Conservation (phyloP, 257 asterid species). For the Rhazya stricta region DNA sequence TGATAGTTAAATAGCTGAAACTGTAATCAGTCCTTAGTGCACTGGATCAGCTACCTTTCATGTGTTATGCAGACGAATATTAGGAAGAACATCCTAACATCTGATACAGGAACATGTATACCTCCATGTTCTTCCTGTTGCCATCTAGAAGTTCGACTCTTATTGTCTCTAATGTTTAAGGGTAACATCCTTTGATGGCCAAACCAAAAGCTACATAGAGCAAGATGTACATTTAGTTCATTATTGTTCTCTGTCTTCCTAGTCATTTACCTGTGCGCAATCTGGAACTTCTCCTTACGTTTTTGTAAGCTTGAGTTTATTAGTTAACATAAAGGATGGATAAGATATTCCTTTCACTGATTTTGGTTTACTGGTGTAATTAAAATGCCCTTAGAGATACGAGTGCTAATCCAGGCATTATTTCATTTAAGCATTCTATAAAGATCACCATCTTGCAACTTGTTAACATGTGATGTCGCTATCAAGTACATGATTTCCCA, state of each 20-base stretch:
- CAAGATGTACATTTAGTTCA: no score
- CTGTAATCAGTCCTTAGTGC: neutral
- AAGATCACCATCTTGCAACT: neutral
- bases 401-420: no score
- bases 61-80: no score
- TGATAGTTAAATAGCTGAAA: neutral
- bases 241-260: no score
- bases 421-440: no score
- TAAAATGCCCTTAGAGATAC: neutral
- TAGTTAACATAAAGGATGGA: neutral
- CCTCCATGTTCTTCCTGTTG: neutral
- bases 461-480: no score
- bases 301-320: neutral
- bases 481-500: no score
- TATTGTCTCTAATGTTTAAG: neutral
- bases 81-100: no score
- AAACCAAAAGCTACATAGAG: no score
- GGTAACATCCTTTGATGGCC: no score
- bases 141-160: neutral
- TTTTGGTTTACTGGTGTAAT: neutral
- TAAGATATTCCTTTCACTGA: neutral
- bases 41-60: no score
- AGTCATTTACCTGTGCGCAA: neutral
- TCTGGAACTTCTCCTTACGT: neutral
- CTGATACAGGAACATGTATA: neutral